Conservation (phyloP, 2,329 filamentous ascomycete species). For the Helotiales sp. region DNA sequence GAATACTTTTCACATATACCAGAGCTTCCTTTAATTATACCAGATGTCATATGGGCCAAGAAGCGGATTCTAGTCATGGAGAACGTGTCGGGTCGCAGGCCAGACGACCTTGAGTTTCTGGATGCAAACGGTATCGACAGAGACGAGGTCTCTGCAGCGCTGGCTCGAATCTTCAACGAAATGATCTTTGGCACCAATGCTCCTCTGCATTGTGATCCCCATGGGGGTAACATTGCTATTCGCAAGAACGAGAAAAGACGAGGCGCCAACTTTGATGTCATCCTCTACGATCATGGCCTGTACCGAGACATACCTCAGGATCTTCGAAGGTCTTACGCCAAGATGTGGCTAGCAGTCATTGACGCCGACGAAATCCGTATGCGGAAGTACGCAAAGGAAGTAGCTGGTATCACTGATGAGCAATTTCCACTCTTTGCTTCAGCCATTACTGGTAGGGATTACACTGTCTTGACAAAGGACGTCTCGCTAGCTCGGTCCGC, state of each 20-base stretch:
- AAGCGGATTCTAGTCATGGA: conserved; percentile 94
- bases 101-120: conserved; percentile 85
- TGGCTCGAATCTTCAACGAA: conserved; percentile 95
- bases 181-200: conserved; percentile 96
- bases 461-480: conserved; percentile 66
- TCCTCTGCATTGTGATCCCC: conserved; percentile 93
- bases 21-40: conserved; percentile 81
- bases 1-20: conserved; percentile 77
- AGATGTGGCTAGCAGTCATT: conserved; percentile 95
- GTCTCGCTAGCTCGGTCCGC: conserved; percentile 57
- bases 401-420: conserved; percentile 83
- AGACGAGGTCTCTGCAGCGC: conserved; percentile 89
- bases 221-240: conserved; percentile 94
- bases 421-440: conserved; percentile 95
- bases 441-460: conserved; percentile 94
- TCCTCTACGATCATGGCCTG: conserved; percentile 94
- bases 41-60: conserved; percentile 85
- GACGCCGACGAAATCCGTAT: conserved; percentile 83
- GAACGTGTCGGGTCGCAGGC: conserved; percentile 79
- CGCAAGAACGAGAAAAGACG: conserved; percentile 68
- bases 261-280: conserved; percentile 83
- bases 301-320: conserved; percentile 86
- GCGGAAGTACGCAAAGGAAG: conserved; percentile 84
- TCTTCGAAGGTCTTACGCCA: conserved; percentile 84
- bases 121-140: conserved; percentile 86